phyloP scores from a whole-genome alignment of 768 basidiomycete species.

The Lactarius vividus region DNA sequence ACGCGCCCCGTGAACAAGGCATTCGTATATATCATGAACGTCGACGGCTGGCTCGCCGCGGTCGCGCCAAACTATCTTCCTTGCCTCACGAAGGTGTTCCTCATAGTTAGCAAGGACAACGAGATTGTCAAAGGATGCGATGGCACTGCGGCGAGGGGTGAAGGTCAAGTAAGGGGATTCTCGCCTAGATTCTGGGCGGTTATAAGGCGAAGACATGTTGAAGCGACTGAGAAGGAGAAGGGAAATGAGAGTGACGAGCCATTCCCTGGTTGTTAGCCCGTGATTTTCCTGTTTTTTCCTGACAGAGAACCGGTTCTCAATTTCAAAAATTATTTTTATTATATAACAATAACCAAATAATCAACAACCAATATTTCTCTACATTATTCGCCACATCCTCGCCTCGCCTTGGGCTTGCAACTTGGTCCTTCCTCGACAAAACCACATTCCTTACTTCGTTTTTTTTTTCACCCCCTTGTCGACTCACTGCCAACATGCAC shows the following conservation, averaged over 20 bases:
- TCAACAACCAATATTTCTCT: not conserved
- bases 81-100: conserved; percentile 66
- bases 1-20: conserved; percentile 64
- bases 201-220: conserved; percentile 4
- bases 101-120: conserved; percentile 84
- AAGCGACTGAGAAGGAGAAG: not conserved
- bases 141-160: conserved; percentile 49
- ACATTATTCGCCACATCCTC: not conserved
- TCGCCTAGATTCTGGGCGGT: conserved; percentile 26
- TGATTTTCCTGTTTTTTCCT: not conserved
- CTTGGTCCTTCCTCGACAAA: conserved; percentile 11
- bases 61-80: conserved; percentile 81
- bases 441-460: conserved; percentile 19
- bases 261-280: not conserved
- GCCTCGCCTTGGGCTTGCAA: not conserved
- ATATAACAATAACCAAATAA: not conserved
- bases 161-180: conserved; percentile 46
- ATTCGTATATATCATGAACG: conserved; percentile 58
- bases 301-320: not conserved
- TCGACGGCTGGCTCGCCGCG: conserved; percentile 73
- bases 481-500: conserved; percentile 39
- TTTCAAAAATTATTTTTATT: not conserved
- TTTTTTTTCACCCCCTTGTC: not conserved
- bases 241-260: not conserved
- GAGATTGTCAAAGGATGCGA: conserved; percentile 80